Percentiles rank a stretch among this genome's conserved stretches.
Evolutionary conservation across 306 rosid species (phyloP).

Genomic region (Styphnolobium japonicum): DNA sequence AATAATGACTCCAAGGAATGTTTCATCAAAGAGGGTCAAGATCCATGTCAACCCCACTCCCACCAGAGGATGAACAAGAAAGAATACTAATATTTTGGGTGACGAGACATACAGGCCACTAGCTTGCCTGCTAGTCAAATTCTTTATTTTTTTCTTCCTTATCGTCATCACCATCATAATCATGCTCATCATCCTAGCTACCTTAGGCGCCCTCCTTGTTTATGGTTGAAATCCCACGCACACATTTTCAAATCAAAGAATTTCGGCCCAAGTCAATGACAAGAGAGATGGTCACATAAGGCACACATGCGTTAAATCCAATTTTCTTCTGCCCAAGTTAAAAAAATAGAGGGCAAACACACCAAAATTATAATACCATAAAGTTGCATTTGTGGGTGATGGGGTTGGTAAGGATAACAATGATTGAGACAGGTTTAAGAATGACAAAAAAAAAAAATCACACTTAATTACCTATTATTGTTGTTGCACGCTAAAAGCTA

Average conservation of each 20-base stretch:
- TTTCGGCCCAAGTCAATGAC: constrained; percentile 58
- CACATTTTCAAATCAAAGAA: constrained; percentile 37
- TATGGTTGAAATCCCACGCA: constrained; percentile 48
- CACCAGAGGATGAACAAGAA: constrained; percentile 42
- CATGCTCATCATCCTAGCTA: constrained; percentile 47
- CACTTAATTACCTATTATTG: not conserved
- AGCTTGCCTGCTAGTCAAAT: constrained; percentile 39
- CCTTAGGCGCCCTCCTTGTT: constrained; percentile 12
- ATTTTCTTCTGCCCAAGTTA: not conserved
- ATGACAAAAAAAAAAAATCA: not conserved
- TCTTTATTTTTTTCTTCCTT: constrained; percentile 15
- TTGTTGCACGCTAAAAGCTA: not conserved
- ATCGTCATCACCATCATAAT: constrained; percentile 37
- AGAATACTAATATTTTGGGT: constrained; percentile 31
- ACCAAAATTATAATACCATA: not conserved
- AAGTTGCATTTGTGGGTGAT: not conserved
- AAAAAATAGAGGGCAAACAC: not conserved
- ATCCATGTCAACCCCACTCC: constrained; percentile 88
- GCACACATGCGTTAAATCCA: constrained; percentile 30
- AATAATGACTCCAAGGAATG: constrained; percentile 60
- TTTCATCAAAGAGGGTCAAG: constrained; percentile 84
- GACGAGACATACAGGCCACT: constrained; percentile 59
- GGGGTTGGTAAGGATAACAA: constrained; percentile 6
- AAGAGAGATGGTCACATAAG: constrained; percentile 56
- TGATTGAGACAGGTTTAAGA: constrained; percentile 31